Base-by-base conservation (phyloP, 164 flowering plant genomes). In the Aristolochia contorta region DNA sequence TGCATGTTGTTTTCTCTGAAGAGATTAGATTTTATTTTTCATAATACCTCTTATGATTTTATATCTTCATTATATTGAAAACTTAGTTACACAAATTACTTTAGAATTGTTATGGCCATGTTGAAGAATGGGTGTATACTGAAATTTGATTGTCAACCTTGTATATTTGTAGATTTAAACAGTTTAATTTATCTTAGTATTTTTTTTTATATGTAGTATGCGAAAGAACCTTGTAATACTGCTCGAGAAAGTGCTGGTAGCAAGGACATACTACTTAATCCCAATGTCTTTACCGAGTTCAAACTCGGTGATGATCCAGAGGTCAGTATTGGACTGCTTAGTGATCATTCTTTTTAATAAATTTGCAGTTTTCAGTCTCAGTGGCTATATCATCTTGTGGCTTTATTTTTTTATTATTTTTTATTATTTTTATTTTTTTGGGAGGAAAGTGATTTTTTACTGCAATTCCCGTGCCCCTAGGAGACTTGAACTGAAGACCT, bases 271-370 rank as follows among this genome's bases (percentile, higher is more conserved):
- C 64, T 74, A 58, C 79, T 93, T 61, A 93, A 93, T 70, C 99
- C 99, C 13, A 93, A 93, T 74, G 96, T 83, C 58, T 81, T 86
- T 60, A 93, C 99, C 1, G 99, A 90, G 54, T 93, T 88, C 60
- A 84, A 85, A 66, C 73, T 90, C 65, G 83, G 85, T 63, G 99
- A 96, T 54, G 77, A 68, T 73, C 61, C 58, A 62, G 91, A 84
- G 84, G 99, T 87, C 58, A 57, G 71, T 60, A 58, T 37, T 10
- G 12, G 43, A 37, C 30, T 61, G 41, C 27, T 21, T 60, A 25
- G 23, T 54, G 48, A 30, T 16, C 16, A 19, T 27, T 47, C 10
- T 65, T 16, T 16, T 25, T 55, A 23, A 21, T 46, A 23, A 14
- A 56, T 19, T 14, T 56, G 10, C 37, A 20, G 16, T 22, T 13